Evolutionary conservation across 2,329 filamentous ascomycete species (phyloP).

Genomic region (Didymella pomorum): DNA sequence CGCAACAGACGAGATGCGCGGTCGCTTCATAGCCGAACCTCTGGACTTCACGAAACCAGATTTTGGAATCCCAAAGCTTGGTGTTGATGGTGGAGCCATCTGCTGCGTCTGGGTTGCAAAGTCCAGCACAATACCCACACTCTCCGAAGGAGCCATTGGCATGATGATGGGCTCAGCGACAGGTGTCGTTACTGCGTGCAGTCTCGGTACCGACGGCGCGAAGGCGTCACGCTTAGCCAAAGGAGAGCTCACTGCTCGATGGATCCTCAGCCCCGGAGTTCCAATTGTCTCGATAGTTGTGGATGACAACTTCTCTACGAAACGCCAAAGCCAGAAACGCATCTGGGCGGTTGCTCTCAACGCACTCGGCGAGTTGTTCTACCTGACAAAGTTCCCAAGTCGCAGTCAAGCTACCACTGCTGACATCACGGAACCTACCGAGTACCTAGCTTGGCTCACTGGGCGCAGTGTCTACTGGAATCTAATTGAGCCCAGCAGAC

Average conservation of each 20-base stretch:
- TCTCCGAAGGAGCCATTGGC: constrained; percentile 80
- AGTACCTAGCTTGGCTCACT: constrained; percentile 78
- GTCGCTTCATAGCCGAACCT: constrained; percentile 74
- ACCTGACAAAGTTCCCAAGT: constrained; percentile 74
- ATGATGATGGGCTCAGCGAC: constrained; percentile 85
- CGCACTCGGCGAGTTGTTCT: constrained; percentile 90
- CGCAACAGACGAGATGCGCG: constrained; percentile 74
- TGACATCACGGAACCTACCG: constrained; percentile 60
- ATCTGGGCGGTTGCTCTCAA: constrained; percentile 95
- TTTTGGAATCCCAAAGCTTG: constrained; percentile 78
- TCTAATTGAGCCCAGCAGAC: constrained; percentile 78
- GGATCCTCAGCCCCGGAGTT: constrained; percentile 90
- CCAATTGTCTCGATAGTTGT: constrained; percentile 85
- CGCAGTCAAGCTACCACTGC: constrained; percentile 60
- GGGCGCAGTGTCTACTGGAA: constrained; percentile 84
- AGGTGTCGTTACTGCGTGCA: constrained; percentile 83
- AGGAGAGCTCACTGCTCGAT: constrained; percentile 83
- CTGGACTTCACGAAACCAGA: constrained; percentile 68
- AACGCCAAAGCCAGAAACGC: constrained; percentile 72
- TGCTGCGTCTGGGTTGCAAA: constrained; percentile 92
- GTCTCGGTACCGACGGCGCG: constrained; percentile 69
- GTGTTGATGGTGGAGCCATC: constrained; percentile 73
- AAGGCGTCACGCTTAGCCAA: constrained; percentile 70
- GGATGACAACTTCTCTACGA: constrained; percentile 80
- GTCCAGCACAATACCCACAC: constrained; percentile 71